Percentiles rank a stretch among this genome's conserved stretches.
These are phyloP conservation scores for Panus rudis DNA, from an alignment of 768 basidiomycete genomes.

Conservation along the genomic window DNA sequence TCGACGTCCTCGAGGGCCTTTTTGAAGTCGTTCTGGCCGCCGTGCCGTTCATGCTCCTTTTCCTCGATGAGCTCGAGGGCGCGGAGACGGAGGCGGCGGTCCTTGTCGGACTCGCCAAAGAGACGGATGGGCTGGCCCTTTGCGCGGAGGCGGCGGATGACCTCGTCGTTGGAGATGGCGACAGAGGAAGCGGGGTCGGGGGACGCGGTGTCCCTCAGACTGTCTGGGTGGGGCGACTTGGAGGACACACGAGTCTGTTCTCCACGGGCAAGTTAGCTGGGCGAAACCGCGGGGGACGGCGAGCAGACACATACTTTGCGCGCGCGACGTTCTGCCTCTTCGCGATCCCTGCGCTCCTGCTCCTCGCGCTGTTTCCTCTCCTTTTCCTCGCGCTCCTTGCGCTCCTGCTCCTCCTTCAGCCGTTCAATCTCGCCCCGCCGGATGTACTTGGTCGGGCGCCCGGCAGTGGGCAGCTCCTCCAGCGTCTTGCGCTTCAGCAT, in stretches of 20 bases:
- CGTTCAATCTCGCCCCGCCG: constrained; percentile 85
- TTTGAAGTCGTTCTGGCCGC: constrained; percentile 93
- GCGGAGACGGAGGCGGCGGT: constrained; percentile 79
- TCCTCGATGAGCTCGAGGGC: constrained; percentile 95
- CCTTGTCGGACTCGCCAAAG: constrained; percentile 94
- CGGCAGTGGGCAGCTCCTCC: constrained; percentile 33
- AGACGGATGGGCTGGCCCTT: constrained; percentile 94
- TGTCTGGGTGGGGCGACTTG: constrained; percentile 18
- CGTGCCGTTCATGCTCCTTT: constrained; percentile 69
- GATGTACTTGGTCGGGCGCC: constrained; percentile 80
- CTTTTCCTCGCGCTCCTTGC: constrained; percentile 33
- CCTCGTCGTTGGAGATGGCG: constrained; percentile 83
- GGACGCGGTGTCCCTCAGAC: constrained; percentile 24
- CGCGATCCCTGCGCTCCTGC: constrained; percentile 16
- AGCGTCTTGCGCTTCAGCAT: constrained; percentile 79
- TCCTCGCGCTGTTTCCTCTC: constrained; percentile 17
- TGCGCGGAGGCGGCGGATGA: constrained; percentile 76
- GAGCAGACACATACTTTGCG: constrained; percentile 40
- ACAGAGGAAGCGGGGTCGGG: constrained; percentile 36
- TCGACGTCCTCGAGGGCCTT: constrained; percentile 85
- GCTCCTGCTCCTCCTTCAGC: constrained; percentile 41
- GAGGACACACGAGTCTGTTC: constrained; percentile 19
- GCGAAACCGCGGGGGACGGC: background rate
- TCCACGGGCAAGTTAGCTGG: constrained; percentile 13
- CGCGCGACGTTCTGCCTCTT: too few relatives aligned